Conservation (phyloP, 176 grass and related monocot species). For the Musa beccarii region DNA sequence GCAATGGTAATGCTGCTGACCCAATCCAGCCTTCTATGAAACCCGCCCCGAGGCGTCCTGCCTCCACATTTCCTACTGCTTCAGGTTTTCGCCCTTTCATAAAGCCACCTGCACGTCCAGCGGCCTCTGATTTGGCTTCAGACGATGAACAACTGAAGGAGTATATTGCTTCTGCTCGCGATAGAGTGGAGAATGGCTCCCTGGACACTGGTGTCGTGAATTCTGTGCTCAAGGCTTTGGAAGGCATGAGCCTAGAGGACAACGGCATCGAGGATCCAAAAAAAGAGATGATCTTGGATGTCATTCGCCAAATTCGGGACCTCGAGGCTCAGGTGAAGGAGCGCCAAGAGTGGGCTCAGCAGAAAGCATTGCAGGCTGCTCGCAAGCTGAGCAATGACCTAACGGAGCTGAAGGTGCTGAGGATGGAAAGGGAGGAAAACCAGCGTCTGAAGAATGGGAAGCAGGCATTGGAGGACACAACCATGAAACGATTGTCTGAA, state of each 20-base stretch:
- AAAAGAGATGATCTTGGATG: slow-evolving; percentile 53
- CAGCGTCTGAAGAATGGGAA: slow-evolving; percentile 69
- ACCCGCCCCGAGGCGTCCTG: slow-evolving; percentile 3
- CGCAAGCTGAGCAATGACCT: slow-evolving; percentile 84
- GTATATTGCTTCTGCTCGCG: slow-evolving; percentile 2
- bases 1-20: not conserved
- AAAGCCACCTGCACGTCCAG: not conserved
- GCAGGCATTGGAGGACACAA: slow-evolving; percentile 50
- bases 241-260: slow-evolving; percentile 50
- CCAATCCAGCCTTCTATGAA: slow-evolving; percentile 12
- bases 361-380: slow-evolving; percentile 81
- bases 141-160: slow-evolving; percentile 23
- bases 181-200: slow-evolving; percentile 27
- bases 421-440: slow-evolving; percentile 72
- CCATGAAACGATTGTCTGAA: slow-evolving; percentile 54
- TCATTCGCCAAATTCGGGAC: slow-evolving; percentile 61
- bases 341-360: slow-evolving; percentile 80
- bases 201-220: slow-evolving; percentile 32
- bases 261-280: slow-evolving; percentile 34
- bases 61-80: not conserved
- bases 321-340: slow-evolving; percentile 85
- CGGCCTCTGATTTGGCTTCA: not conserved
- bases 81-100: slow-evolving; percentile 3
- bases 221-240: slow-evolving; percentile 37
- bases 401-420: slow-evolving; percentile 58